A percentile compares a stretch with the other conserved stretches of the same genome.
Evolutionary conservation across 2,329 filamentous ascomycete genomes (phyloP).

Genomic region (Simplicillium aogashimaense): DNA sequence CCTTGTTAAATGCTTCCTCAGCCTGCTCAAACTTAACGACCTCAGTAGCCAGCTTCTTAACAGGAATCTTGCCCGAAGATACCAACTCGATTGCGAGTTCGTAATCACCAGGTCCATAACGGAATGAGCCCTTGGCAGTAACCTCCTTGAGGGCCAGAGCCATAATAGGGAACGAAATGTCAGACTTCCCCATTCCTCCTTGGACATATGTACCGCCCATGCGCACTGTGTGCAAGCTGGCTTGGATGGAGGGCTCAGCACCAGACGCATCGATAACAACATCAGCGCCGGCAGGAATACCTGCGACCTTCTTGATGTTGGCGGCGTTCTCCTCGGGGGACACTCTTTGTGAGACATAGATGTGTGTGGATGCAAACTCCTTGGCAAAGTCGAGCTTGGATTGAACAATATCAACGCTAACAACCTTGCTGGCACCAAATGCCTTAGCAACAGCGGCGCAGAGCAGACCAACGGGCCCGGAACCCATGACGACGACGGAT

Average conservation of each 20-base stretch:
- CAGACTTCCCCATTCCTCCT: slow-evolving; percentile 79
- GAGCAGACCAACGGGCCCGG: slow-evolving; percentile 77
- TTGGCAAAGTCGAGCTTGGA: slow-evolving; percentile 70
- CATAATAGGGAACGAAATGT: slow-evolving; percentile 89
- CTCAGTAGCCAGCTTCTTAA: slow-evolving; percentile 72
- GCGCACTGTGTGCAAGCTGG: slow-evolving; percentile 59
- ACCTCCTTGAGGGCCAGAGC: slow-evolving; percentile 84
- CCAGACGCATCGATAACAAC: slow-evolving; percentile 73
- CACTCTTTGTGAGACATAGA: slow-evolving; percentile 53
- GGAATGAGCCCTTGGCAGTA: slow-evolving; percentile 77
- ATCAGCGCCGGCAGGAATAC: slow-evolving; percentile 59
- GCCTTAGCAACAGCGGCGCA: slow-evolving; percentile 78
- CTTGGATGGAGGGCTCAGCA: slow-evolving; percentile 69
- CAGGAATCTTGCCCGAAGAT: slow-evolving; percentile 60
- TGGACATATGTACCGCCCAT: slow-evolving; percentile 72
- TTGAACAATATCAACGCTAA: slow-evolving; percentile 81
- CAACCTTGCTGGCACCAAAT: slow-evolving; percentile 75
- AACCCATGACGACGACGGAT: slow-evolving; percentile 75
- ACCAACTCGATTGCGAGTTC: slow-evolving; percentile 72
- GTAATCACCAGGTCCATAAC: slow-evolving; percentile 85
- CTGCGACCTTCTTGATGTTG: slow-evolving; percentile 53
- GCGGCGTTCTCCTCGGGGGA: slow-evolving; percentile 64
- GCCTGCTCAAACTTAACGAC: slow-evolving; percentile 73
- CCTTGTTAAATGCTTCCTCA: slow-evolving; percentile 77
- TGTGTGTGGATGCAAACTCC: slow-evolving; percentile 62